A percentile compares a stretch with the other conserved stretches of the same genome.
These are phyloP conservation scores for Naganishia cerealis DNA, from an alignment of 1,284 basidiomycete species.

Conservation along the genomic window DNA sequence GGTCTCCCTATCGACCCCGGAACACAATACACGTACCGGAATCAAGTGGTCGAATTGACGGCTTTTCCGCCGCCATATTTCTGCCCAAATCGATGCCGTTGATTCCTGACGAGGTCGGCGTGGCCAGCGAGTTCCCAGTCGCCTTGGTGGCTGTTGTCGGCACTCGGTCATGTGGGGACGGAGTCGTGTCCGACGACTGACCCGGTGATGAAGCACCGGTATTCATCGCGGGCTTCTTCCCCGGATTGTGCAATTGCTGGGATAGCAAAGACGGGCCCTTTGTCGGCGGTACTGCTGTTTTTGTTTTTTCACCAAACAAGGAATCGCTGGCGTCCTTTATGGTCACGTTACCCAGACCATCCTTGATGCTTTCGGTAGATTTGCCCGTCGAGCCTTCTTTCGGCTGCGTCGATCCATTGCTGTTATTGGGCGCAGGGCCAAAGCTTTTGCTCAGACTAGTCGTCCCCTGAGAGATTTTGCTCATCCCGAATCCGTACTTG, in stretches of 20 bases:
- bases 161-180: constrained; percentile 20
- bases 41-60: neutral
- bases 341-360: constrained; percentile 66
- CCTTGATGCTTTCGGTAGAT: constrained; percentile 60
- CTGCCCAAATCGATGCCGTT: constrained; percentile 16
- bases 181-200: constrained; percentile 12
- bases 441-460: constrained; percentile 39
- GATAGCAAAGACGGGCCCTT: constrained; percentile 77
- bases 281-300: constrained; percentile 48
- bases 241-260: constrained; percentile 65
- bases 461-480: constrained; percentile 57
- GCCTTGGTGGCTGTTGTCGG: constrained; percentile 7
- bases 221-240: constrained; percentile 15
- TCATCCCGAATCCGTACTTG: constrained; percentile 91
- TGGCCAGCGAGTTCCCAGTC: neutral
- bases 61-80: constrained; percentile 6
- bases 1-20: neutral
- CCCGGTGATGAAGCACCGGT: neutral
- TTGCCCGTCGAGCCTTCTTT: constrained; percentile 47
- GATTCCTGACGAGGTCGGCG: constrained; percentile 1
- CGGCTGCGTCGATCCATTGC: neutral
- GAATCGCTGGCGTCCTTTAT: constrained; percentile 54
- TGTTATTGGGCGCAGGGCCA: constrained; percentile 11
- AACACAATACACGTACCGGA: neutral
- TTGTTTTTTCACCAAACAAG: constrained; percentile 61